phyloP scores from a whole-genome alignment of 2,329 filamentous ascomycete species.

The Exophiala bonariae region DNA sequence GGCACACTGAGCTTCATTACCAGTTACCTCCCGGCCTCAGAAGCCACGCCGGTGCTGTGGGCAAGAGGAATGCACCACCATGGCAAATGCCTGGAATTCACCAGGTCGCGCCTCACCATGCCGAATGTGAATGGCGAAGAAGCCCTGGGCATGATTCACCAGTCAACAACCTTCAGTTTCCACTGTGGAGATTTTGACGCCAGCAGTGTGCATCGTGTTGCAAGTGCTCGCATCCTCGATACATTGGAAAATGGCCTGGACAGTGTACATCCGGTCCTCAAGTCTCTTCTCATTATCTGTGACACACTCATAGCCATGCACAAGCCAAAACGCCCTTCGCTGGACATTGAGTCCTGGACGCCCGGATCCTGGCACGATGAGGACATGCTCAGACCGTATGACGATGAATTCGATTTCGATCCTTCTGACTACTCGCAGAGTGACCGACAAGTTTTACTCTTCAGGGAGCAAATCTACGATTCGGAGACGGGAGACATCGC shows the following conservation, averaged over 20 bases:
- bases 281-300: constrained; percentile 10
- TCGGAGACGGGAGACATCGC: background rate
- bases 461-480: constrained; percentile 3
- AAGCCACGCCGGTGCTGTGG: constrained; percentile 13
- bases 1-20: constrained; percentile 14
- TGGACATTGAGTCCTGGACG: constrained; percentile 12
- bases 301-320: constrained; percentile 12
- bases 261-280: constrained; percentile 9
- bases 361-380: constrained; percentile 11
- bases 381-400: constrained; percentile 4
- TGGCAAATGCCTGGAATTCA: constrained; percentile 16
- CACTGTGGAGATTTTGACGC: constrained; percentile 18
- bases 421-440: background rate
- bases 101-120: constrained; percentile 3
- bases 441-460: constrained; percentile 11
- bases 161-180: constrained; percentile 12
- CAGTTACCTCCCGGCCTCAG: constrained; percentile 14
- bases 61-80: constrained; percentile 13
- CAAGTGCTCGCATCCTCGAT: constrained; percentile 6
- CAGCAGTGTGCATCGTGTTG: constrained; percentile 9
- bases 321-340: constrained; percentile 8
- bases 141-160: constrained; percentile 12
- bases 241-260: constrained; percentile 10
- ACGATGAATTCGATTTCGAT: constrained; percentile 10
- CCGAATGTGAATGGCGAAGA: constrained; percentile 8